A percentile compares a stretch with the other conserved stretches of the same genome.
Evolutionary conservation across 225 moss, liverwort and hornwort species (phyloP).

Genomic region (Polytrichum formosum): DNA sequence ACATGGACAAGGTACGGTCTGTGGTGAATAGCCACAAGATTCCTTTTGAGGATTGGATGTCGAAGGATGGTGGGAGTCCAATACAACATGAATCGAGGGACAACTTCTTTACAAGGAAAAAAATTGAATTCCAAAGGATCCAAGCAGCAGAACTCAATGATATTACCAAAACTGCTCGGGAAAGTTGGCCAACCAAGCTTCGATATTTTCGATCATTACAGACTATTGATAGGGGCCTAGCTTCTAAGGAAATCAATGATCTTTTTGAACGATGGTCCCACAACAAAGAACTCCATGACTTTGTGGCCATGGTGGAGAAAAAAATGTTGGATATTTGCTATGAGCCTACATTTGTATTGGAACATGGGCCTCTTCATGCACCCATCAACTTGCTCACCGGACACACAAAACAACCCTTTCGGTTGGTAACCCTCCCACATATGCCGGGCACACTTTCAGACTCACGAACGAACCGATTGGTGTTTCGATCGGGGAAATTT

Average conservation of each 20-base stretch:
- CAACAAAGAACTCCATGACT: slow-evolving; percentile 11
- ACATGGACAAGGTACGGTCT: background rate
- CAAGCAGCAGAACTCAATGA: background rate
- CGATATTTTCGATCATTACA: background rate
- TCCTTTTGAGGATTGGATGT: background rate
- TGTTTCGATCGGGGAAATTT: background rate
- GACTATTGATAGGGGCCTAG: background rate
- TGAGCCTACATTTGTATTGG: background rate
- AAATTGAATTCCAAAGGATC: background rate
- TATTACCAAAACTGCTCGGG: background rate
- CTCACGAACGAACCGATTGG: too few species aligned
- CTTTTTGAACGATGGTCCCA: slow-evolving; percentile 19
- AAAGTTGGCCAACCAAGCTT: slow-evolving; percentile 9
- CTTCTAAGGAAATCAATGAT: background rate
- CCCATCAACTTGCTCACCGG: background rate
- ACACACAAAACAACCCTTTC: background rate
- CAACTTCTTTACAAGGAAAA: background rate
- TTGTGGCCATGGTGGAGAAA: background rate
- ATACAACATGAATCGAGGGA: background rate
- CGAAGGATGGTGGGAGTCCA: background rate
- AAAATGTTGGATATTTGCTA: background rate
- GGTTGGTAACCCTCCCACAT: background rate
- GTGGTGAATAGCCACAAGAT: background rate
- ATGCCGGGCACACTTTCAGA: background rate
- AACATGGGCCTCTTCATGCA: background rate